phyloP scores from a whole-genome alignment of 768 basidiomycete species.

The Leccinum subgranulosum region DNA sequence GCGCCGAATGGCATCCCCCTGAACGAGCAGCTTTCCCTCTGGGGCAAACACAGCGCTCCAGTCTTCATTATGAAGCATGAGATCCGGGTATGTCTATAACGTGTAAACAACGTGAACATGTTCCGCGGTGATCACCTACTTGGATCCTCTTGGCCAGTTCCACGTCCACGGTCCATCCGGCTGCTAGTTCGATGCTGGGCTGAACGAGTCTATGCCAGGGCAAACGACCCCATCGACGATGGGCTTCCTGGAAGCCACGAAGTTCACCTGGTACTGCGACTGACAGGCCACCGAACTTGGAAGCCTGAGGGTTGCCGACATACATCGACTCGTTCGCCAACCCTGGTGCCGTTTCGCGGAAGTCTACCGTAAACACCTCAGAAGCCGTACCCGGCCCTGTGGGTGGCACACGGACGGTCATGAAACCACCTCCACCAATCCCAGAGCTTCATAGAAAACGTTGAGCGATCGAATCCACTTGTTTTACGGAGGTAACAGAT shows the following conservation, averaged over 20 bases:
- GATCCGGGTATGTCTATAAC: conserved; percentile 40
- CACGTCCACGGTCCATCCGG: conserved; percentile 72
- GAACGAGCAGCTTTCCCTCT: conserved; percentile 60
- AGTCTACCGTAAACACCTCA: conserved; percentile 75
- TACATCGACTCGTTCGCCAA: conserved; percentile 79
- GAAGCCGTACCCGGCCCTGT: conserved; percentile 39
- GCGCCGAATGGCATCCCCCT: conserved; percentile 73
- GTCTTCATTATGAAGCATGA: conserved; percentile 66
- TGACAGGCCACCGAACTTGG: conserved; percentile 75
- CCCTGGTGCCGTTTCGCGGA: conserved; percentile 82
- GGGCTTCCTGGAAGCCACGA: conserved; percentile 80
- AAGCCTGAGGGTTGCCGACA: conserved; percentile 44
- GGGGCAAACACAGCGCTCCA: conserved; percentile 87
- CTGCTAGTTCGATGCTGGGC: conserved; percentile 72
- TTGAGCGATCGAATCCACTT: background rate
- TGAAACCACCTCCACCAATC: conserved; percentile 86
- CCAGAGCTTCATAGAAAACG: conserved; percentile 50
- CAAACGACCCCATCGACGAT: conserved; percentile 76
- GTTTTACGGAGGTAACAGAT: background rate
- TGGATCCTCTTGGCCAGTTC: conserved; percentile 76
- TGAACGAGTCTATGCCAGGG: conserved; percentile 76
- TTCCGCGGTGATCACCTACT: conserved; percentile 36
- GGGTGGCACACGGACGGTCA: conserved; percentile 77
- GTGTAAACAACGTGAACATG: background rate
- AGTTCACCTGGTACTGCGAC: conserved; percentile 93